Evolutionary conservation across 2,329 filamentous ascomycete genomes (phyloP).

Genomic region (Plenodomus biglobosus): DNA sequence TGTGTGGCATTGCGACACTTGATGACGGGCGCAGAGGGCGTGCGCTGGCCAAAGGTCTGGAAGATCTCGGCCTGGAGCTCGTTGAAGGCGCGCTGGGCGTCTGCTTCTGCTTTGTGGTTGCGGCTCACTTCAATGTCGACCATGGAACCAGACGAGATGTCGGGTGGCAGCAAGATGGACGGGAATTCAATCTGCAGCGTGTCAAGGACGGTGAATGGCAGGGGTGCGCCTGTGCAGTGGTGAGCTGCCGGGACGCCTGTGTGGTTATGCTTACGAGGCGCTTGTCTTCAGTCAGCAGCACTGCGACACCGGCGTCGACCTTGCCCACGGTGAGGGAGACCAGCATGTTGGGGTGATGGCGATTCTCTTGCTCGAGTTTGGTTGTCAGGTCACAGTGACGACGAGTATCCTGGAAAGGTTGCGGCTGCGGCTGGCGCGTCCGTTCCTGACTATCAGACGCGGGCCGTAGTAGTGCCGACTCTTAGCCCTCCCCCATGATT

Average conservation of each 20-base stretch:
- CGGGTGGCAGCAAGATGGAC: slow-evolving; percentile 90
- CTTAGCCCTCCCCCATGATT: no score
- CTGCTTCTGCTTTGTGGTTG: slow-evolving; percentile 76
- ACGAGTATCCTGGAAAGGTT: slow-evolving; percentile 6
- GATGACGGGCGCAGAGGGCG: slow-evolving; percentile 75
- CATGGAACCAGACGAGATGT: slow-evolving; percentile 94
- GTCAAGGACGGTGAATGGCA: slow-evolving; percentile 28
- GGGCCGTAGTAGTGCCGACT: not conserved
- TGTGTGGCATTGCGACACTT: slow-evolving; percentile 97
- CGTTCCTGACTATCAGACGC: not conserved
- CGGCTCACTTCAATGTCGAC: slow-evolving; percentile 95
- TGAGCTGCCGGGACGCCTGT: slow-evolving; percentile 16
- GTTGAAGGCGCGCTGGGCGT: slow-evolving; percentile 74
- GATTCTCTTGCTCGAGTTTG: no score
- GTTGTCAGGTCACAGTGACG: not conserved
- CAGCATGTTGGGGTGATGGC: slow-evolving; percentile 67
- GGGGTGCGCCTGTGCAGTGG: slow-evolving; percentile 20
- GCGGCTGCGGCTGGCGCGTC: not conserved
- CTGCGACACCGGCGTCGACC: slow-evolving; percentile 97
- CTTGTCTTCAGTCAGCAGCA: slow-evolving; percentile 95
- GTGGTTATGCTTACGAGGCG: slow-evolving; percentile 68
- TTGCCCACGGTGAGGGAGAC: slow-evolving; percentile 98
- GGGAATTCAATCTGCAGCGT: slow-evolving; percentile 87
- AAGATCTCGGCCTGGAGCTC: slow-evolving; percentile 88
- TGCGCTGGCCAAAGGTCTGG: slow-evolving; percentile 77